Conservation (phyloP, 129 eudicot genomes). For the Sambucus nigra region DNA sequence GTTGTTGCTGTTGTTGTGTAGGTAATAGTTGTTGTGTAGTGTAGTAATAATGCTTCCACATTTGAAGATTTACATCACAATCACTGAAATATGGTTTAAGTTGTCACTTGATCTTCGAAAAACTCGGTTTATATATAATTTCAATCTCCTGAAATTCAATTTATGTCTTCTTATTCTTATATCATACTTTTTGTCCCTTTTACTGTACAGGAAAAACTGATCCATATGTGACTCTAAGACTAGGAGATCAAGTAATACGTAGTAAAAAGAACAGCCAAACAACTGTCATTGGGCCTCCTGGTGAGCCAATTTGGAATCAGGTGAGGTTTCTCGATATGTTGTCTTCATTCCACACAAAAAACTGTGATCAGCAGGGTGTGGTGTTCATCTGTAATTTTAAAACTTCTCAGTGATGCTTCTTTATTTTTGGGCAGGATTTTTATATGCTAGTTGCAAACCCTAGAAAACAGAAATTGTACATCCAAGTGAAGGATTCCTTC, state of each 20-base stretch:
- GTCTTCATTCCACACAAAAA: background rate
- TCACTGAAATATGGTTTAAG: too few species aligned
- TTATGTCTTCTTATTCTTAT: background rate
- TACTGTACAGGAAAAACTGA: constrained; percentile 71
- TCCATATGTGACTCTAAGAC: constrained; percentile 72
- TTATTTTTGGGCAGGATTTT: constrained; percentile 57
- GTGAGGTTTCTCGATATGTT: constrained; percentile 29
- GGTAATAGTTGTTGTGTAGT: too few species aligned
- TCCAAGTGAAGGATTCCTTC: constrained; percentile 75
- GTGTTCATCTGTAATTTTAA: background rate
- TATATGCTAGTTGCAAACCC: constrained; percentile 88
- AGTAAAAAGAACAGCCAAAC: constrained; percentile 98
- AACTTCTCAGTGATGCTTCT: background rate
- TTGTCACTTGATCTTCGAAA: background rate
- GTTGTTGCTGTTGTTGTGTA: too few species aligned
- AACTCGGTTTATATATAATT: background rate
- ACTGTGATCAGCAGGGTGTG: background rate
- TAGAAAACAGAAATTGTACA: constrained; percentile 46
- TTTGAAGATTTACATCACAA: too few species aligned
- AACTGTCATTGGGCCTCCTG: constrained; percentile 92
- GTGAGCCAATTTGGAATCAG: constrained; percentile 98
- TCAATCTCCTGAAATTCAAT: background rate
- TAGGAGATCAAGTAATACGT: constrained; percentile 93
- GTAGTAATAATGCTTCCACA: too few species aligned
- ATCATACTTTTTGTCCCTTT: constrained; percentile 8